Evolutionary conservation across 148 eudicot species (phyloP).

Genomic region (Cornus controversa): DNA sequence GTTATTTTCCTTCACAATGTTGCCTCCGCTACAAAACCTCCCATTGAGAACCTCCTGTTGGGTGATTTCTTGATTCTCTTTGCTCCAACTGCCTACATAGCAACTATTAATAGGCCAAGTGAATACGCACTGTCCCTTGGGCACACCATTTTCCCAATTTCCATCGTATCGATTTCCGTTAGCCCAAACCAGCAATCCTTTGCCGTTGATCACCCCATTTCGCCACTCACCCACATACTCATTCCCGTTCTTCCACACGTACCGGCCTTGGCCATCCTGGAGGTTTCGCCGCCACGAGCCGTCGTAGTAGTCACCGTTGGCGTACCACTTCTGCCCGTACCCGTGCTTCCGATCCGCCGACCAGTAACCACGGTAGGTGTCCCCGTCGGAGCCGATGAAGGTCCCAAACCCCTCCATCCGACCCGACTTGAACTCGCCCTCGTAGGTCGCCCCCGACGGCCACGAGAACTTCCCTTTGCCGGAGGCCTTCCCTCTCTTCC

Average conservation of each 20-base stretch:
- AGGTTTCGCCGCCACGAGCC: constrained; percentile 64
- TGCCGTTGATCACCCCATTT: constrained; percentile 59
- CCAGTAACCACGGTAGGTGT: constrained; percentile 71
- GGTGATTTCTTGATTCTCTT: constrained; percentile 14
- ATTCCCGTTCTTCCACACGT: constrained; percentile 82
- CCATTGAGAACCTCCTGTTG: constrained; percentile 29
- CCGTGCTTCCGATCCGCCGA: constrained; percentile 62
- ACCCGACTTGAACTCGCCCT: constrained; percentile 79
- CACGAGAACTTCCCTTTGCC: constrained; percentile 85
- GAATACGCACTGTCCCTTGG: constrained; percentile 57
- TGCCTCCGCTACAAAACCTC: constrained; percentile 36
- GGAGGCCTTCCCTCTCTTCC: constrained; percentile 71
- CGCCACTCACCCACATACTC: constrained; percentile 73
- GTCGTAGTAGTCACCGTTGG: constrained; percentile 74
- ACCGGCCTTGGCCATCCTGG: constrained; percentile 72
- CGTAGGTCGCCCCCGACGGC: constrained; percentile 90
- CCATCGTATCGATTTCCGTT: constrained; percentile 67
- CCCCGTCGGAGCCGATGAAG: constrained; percentile 71
- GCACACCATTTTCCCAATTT: constrained; percentile 66
- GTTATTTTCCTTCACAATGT: not conserved
- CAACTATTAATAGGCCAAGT: constrained; percentile 52
- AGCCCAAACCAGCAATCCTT: constrained; percentile 63
- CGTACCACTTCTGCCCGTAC: constrained; percentile 60
- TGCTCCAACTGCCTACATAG: constrained; percentile 43
- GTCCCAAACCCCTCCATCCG: constrained; percentile 86